Conservation (phyloP, 495 filamentous ascomycete genomes). For the Podospora conica region DNA sequence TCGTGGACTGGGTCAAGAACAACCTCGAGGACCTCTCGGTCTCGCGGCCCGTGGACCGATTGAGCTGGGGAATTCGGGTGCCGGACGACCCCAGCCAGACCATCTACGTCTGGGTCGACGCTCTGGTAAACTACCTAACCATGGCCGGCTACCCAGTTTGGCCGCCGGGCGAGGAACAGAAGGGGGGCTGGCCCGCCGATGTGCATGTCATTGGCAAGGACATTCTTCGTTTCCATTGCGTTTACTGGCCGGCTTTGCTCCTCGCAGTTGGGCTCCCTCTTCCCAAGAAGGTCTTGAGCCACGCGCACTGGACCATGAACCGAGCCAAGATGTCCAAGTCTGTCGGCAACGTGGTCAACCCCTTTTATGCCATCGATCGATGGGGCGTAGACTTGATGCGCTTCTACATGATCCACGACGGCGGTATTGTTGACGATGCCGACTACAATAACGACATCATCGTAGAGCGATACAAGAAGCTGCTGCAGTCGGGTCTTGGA, state of each 20-base stretch:
- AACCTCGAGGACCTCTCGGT: constrained; percentile 82
- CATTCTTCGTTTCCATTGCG: constrained; percentile 89
- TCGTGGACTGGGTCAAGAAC: constrained; percentile 60
- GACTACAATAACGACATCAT: constrained; percentile 79
- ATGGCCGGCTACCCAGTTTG: constrained; percentile 76
- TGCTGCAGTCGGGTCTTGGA: constrained; percentile 66
- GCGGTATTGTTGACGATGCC: constrained; percentile 65
- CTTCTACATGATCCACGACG: constrained; percentile 76
- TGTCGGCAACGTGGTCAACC: constrained; percentile 90
- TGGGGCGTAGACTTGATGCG: constrained; percentile 85
- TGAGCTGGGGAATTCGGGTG: constrained; percentile 87
- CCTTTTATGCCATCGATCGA: constrained; percentile 82
- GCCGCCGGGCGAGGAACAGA: constrained; percentile 48
- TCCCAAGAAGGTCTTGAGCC: constrained; percentile 77
- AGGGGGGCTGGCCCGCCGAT: constrained; percentile 80
- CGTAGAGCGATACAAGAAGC: constrained; percentile 69
- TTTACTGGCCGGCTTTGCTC: constrained; percentile 97
- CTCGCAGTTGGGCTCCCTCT: constrained; percentile 78
- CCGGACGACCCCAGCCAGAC: constrained; percentile 80
- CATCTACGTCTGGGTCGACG: constrained; percentile 97
- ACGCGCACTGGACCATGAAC: constrained; percentile 93
- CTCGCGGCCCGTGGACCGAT: constrained; percentile 69
- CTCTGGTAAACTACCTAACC: constrained; percentile 88
- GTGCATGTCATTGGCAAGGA: constrained; percentile 93
- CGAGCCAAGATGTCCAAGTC: constrained; percentile 92